Percentiles rank a stretch among this genome's conserved stretches.
These are phyloP conservation scores for Nicotiana otophora DNA, from an alignment of 257 asterid species.

Conservation along the genomic window DNA sequence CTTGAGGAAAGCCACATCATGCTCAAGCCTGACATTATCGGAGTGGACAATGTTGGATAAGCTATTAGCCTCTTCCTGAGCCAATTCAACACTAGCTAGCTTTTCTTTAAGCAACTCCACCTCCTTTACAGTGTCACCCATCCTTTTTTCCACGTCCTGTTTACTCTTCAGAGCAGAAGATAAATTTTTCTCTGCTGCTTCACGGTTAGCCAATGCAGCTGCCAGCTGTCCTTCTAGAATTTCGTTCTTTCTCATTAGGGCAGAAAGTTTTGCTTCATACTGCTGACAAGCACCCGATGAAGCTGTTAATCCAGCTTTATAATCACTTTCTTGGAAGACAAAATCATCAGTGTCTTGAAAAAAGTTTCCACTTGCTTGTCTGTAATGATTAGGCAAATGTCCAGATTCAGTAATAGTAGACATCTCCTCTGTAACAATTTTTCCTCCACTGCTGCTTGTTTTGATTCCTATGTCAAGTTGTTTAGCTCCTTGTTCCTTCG, in stretches of 20 bases:
- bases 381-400: constrained; percentile 30
- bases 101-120: constrained; percentile 81
- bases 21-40: constrained; percentile 94
- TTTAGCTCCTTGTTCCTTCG: constrained; percentile 48
- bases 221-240: constrained; percentile 73
- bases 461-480: constrained; percentile 38
- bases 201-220: constrained; percentile 61
- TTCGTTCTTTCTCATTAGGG: constrained; percentile 55
- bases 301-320: constrained; percentile 46
- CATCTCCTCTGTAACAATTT: constrained; percentile 37
- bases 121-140: constrained; percentile 67
- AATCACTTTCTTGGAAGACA: constrained; percentile 45
- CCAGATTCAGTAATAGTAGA: constrained; percentile 40
- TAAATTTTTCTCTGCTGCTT: constrained; percentile 61
- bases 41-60: constrained; percentile 87
- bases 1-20: constrained; percentile 89
- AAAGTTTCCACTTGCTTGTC: constrained; percentile 50
- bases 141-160: constrained; percentile 66
- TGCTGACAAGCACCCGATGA: constrained; percentile 48
- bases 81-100: constrained; percentile 65
- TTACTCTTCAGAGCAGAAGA: constrained; percentile 56
- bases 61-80: constrained; percentile 89
- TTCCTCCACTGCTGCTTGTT: constrained; percentile 29
- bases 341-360: constrained; percentile 43
- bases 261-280: constrained; percentile 64